These are phyloP conservation scores for Ophiostoma sp. DNA, from an alignment of 2,329 filamentous ascomycete species.

Conservation along the genomic window DNA sequence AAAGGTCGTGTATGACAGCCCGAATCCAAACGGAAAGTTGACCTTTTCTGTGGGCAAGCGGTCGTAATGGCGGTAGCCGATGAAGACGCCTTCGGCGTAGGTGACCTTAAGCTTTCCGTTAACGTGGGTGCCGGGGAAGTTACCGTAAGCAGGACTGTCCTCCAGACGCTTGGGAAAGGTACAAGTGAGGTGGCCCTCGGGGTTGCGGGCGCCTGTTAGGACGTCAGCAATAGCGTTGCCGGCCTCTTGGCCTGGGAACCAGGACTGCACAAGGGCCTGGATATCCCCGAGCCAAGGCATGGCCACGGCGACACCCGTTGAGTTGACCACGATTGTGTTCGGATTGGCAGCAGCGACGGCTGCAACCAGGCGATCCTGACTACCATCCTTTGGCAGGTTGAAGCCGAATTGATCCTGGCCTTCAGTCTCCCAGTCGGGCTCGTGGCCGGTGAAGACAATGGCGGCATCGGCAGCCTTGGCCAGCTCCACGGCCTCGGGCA, in stretches of 20 bases:
- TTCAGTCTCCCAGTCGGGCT: conserved; percentile 15
- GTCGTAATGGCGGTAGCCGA: conserved; percentile 81
- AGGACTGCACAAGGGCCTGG: conserved; percentile 17
- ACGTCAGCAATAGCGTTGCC: conserved; percentile 17
- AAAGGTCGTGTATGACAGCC: conserved; percentile 40
- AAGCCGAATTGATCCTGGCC: conserved; percentile 13
- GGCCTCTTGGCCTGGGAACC: conserved; percentile 17
- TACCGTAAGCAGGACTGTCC: conserved; percentile 71
- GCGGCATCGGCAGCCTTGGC: conserved; percentile 11
- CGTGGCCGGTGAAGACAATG: conserved; percentile 16
- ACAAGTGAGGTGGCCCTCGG: conserved; percentile 6
- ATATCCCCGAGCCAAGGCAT: conserved; percentile 15
- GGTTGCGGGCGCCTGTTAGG: not conserved
- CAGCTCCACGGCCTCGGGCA: conserved; percentile 13
- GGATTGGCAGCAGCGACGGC: conserved; percentile 15
- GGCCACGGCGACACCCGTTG: conserved; percentile 14
- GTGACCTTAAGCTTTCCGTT: conserved; percentile 60
- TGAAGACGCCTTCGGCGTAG: conserved; percentile 75
- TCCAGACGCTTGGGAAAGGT: conserved; percentile 60
- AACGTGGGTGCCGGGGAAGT: conserved; percentile 53
- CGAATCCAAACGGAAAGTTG: conserved; percentile 73
- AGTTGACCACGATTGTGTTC: conserved; percentile 15
- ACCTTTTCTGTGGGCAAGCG: conserved; percentile 44
- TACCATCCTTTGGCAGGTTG: conserved; percentile 16
- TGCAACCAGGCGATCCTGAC: conserved; percentile 4